Percentiles rank a stretch among this genome's conserved stretches.
These are phyloP conservation scores for Venturia pyrina DNA, from an alignment of 2,329 filamentous ascomycete genomes.

Conservation along the genomic window DNA sequence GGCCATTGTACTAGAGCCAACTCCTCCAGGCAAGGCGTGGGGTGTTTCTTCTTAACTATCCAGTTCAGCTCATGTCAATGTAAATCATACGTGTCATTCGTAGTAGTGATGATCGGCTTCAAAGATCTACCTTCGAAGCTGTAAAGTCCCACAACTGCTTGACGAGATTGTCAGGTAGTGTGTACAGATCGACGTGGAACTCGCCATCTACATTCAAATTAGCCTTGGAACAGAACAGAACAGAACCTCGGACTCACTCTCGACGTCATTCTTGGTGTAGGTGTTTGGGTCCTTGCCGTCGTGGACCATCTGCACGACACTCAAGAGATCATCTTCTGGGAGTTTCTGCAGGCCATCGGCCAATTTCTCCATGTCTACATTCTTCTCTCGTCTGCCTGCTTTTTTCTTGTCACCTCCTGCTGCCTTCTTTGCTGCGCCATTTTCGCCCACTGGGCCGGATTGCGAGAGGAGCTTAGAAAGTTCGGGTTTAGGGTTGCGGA, in stretches of 20 bases:
- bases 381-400: conserved; percentile 59
- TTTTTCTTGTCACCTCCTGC: conserved; percentile 59
- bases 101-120: conserved; percentile 9
- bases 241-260: conserved; percentile 53
- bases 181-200: conserved; percentile 97
- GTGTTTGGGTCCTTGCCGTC: conserved; percentile 92
- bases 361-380: conserved; percentile 87
- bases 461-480: conserved; percentile 70
- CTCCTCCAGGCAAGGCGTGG: background rate
- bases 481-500: conserved; percentile 88
- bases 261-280: conserved; percentile 94
- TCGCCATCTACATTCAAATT: conserved; percentile 60
- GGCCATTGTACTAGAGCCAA: background rate
- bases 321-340: conserved; percentile 82
- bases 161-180: conserved; percentile 79
- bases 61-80: background rate
- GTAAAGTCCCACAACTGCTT: conserved; percentile 94
- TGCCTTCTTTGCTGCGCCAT: conserved; percentile 53
- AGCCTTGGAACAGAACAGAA: background rate
- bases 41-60: background rate
- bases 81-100: background rate
- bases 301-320: conserved; percentile 95
- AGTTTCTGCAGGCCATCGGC: conserved; percentile 85
- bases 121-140: conserved; percentile 33
- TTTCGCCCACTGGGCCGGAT: conserved; percentile 63